Conservation (phyloP, 768 basidiomycete species). For the Boletus rubescentipes region DNA sequence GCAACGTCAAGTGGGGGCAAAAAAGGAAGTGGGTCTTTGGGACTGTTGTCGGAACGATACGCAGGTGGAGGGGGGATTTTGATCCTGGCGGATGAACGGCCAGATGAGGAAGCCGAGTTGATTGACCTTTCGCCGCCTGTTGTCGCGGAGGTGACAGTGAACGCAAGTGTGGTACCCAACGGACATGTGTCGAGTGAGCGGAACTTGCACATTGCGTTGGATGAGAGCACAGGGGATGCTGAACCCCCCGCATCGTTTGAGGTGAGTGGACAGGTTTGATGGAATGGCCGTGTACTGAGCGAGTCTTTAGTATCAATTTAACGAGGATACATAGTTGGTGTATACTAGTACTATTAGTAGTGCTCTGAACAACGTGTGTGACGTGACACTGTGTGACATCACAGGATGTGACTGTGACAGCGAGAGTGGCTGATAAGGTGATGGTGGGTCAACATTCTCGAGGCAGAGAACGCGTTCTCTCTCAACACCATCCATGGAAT, state of each 20-base stretch:
- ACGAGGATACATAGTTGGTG: conserved; percentile 47
- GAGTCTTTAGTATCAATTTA: conserved; percentile 69
- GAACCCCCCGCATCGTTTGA: conserved; percentile 81
- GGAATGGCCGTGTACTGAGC: conserved; percentile 19
- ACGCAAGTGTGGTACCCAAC: conserved; percentile 32
- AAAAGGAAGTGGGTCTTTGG: conserved; percentile 31
- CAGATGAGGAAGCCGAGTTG: conserved; percentile 71
- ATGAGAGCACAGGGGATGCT: conserved; percentile 70
- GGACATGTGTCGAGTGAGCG: conserved; percentile 20
- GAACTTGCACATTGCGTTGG: conserved; percentile 61
- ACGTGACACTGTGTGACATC: conserved; percentile 17
- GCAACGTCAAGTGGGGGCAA: conserved; percentile 25
- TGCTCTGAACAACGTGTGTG: background rate
- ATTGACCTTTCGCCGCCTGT: conserved; percentile 58
- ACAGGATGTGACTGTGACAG: conserved; percentile 23
- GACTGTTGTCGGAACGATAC: conserved; percentile 54
- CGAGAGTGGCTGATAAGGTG: conserved; percentile 25
- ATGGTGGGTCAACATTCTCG: conserved; percentile 9
- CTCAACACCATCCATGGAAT: conserved; percentile 42
- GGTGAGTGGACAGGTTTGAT: conserved; percentile 46
- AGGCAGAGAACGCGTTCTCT: conserved; percentile 14
- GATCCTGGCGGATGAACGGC: conserved; percentile 71
- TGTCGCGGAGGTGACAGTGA: conserved; percentile 15
- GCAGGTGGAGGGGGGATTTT: conserved; percentile 87
- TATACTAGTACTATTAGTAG: background rate